Percentiles rank a stretch among this genome's conserved stretches.
Evolutionary conservation across 257 asterid species (phyloP).

Genomic region (Solanum lycopersicoides): DNA sequence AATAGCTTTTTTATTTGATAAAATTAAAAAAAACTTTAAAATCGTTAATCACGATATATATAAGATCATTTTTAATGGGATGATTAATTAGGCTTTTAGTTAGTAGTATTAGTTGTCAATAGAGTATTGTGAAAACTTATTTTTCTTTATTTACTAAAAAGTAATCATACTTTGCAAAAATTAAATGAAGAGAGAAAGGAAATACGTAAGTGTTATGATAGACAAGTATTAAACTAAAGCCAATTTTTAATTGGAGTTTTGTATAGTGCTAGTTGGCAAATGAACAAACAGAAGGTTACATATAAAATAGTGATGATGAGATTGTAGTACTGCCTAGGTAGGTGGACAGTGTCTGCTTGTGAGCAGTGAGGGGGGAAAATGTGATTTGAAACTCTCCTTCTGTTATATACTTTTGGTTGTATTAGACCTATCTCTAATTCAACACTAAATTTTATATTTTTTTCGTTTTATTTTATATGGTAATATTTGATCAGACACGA

Average conservation of each 20-base stretch:
- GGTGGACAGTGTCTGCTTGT: not conserved
- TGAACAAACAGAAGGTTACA: not conserved
- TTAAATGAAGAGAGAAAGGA: not conserved
- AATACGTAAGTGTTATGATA: not conserved
- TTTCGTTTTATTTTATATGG: too few relatives aligned
- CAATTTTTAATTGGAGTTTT: not conserved
- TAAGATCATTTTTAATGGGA: too few relatives aligned
- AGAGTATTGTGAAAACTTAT: not conserved
- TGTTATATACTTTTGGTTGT: not conserved
- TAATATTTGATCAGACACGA: too few relatives aligned
- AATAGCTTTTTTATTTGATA: not conserved
- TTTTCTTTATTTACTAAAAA: not conserved
- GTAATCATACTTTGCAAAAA: not conserved
- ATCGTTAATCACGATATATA: not conserved
- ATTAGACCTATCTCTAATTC: too few relatives aligned
- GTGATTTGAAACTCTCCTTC: not conserved
- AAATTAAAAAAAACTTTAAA: not conserved
- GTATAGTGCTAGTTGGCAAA: not conserved
- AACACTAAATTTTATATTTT: too few relatives aligned
- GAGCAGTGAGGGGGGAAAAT: not conserved
- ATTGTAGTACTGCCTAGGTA: not conserved
- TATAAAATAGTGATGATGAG: not conserved
- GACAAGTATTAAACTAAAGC: not conserved
- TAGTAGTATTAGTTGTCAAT: not conserved
- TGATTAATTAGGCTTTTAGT: not conserved